Evolutionary conservation across 371 early-diverging fungal genomes (phyloP).

Genomic region (Mucor velutinosus): DNA sequence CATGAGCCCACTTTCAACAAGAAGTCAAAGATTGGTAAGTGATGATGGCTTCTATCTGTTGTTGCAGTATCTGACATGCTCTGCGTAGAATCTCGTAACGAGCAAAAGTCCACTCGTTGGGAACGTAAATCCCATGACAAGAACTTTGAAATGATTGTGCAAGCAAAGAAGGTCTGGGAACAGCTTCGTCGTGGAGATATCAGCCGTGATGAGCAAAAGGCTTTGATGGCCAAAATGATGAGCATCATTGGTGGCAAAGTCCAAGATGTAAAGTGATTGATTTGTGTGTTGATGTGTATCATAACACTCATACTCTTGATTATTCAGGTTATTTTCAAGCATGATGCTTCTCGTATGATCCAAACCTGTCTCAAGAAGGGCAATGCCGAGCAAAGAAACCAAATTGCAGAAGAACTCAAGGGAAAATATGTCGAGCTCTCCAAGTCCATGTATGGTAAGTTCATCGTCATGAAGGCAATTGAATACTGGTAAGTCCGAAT

Average conservation of each 20-base stretch:
- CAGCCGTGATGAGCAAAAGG: slow-evolving; percentile 60
- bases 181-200: slow-evolving; percentile 77
- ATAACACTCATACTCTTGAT: neutral
- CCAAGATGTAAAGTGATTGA: slow-evolving; percentile 63
- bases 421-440: slow-evolving; percentile 77
- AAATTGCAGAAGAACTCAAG: slow-evolving; percentile 81
- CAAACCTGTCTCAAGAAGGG: slow-evolving; percentile 93
- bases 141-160: slow-evolving; percentile 67
- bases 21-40: slow-evolving; percentile 30
- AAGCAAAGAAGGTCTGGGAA: slow-evolving; percentile 90
- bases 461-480: slow-evolving; percentile 85
- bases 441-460: slow-evolving; percentile 86
- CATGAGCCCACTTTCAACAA: slow-evolving; percentile 20
- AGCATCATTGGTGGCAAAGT: slow-evolving; percentile 78
- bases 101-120: slow-evolving; percentile 54
- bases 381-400: slow-evolving; percentile 72
- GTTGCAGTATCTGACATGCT: neutral
- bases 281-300: neutral
- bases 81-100: slow-evolving; percentile 35
- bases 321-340: slow-evolving; percentile 86
- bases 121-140: slow-evolving; percentile 79
- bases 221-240: slow-evolving; percentile 82
- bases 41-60: neutral
- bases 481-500: slow-evolving; percentile 69
- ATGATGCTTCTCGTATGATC: slow-evolving; percentile 93